These are phyloP conservation scores for Cyclospora cayetanensis DNA, from an alignment of 169 alveolate genomes.

Conservation along the genomic window DNA sequence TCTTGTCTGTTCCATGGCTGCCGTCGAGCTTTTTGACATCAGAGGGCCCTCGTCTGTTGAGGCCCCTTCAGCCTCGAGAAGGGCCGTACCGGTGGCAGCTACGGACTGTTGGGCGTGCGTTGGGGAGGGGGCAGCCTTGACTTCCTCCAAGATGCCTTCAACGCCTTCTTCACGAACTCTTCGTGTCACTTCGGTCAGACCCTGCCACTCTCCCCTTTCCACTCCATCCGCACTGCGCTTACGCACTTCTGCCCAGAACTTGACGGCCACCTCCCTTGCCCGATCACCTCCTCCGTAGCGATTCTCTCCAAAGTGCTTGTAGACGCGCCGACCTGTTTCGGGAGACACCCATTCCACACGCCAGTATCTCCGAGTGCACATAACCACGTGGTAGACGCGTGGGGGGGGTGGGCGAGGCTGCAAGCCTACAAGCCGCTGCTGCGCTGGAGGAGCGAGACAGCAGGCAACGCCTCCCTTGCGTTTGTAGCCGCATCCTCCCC, in stretches of 20 bases:
- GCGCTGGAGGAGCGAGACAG: neutral
- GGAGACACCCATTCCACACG: slow-evolving; percentile 74
- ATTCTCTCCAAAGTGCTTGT: slow-evolving; percentile 74
- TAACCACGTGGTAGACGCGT: slow-evolving; percentile 73
- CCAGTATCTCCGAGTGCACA: slow-evolving; percentile 74
- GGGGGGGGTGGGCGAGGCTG: slow-evolving; percentile 69
- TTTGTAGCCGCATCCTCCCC: neutral
- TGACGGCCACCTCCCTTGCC: slow-evolving; percentile 54
- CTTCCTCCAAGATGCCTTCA: slow-evolving; percentile 48
- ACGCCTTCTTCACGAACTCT: slow-evolving; percentile 67
- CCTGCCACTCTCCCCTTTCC: slow-evolving; percentile 59
- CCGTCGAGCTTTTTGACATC: neutral
- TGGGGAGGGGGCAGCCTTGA: neutral
- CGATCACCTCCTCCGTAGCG: slow-evolving; percentile 70
- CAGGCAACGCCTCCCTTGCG: neutral
- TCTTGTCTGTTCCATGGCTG: no score
- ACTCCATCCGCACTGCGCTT: slow-evolving; percentile 42
- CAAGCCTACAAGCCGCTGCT: neutral
- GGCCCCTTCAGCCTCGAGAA: neutral
- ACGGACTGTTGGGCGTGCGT: neutral
- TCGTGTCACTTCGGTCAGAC: slow-evolving; percentile 66
- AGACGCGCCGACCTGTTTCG: slow-evolving; percentile 72
- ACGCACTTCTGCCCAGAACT: slow-evolving; percentile 64
- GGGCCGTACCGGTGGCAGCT: neutral
- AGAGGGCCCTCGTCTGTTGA: neutral